A percentile compares a stretch with the other conserved stretches of the same genome.
Evolutionary conservation across 2,329 filamentous ascomycete genomes (phyloP).

Genomic region (Fusarium sp.): DNA sequence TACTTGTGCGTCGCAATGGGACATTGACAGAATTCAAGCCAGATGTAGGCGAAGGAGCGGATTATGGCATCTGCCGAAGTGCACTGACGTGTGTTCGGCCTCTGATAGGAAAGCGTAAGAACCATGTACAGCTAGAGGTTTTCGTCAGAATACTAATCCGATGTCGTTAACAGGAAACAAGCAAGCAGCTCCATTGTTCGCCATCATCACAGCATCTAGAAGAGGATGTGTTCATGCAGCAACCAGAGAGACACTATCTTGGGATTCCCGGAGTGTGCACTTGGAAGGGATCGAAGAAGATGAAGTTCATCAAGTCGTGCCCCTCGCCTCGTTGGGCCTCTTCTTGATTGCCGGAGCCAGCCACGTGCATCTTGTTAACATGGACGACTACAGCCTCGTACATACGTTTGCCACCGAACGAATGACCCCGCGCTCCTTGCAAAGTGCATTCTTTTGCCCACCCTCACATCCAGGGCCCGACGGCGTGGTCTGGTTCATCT

Average conservation of each 20-base stretch:
- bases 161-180: constrained; percentile 23
- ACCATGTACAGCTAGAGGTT: not conserved
- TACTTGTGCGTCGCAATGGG: constrained; percentile 75
- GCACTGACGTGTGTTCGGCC: constrained; percentile 65
- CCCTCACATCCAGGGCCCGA: constrained; percentile 65
- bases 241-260: constrained; percentile 58
- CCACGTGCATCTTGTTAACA: constrained; percentile 69
- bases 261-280: constrained; percentile 64
- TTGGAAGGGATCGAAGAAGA: constrained; percentile 62
- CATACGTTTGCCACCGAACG: constrained; percentile 72
- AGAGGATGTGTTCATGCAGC: constrained; percentile 65
- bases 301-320: constrained; percentile 67
- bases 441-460: constrained; percentile 66
- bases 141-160: not conserved
- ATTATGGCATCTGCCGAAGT: constrained; percentile 65
- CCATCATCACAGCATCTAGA: constrained; percentile 62
- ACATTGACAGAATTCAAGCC: constrained; percentile 70
- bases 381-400: constrained; percentile 62
- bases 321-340: constrained; percentile 68
- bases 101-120: constrained; percentile 62
- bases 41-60: constrained; percentile 56
- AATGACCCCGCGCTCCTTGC: constrained; percentile 71
- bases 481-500: constrained; percentile 72
- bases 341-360: constrained; percentile 71
- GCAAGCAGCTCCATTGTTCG: constrained; percentile 30